Evolutionary conservation across 2,329 filamentous ascomycete genomes (phyloP).

Genomic region (Trichophyton simii): DNA sequence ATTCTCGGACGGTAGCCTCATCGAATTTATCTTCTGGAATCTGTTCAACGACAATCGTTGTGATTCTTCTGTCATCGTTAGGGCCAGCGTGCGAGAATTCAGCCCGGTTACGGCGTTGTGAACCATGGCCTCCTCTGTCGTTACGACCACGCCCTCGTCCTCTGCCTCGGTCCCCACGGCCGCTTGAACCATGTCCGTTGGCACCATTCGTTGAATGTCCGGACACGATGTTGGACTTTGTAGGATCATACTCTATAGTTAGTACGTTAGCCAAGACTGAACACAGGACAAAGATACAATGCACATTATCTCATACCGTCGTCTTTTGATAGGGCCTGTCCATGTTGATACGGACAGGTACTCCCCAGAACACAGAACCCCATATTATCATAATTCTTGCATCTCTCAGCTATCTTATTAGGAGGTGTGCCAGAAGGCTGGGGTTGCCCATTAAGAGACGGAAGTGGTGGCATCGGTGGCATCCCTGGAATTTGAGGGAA

Average conservation of each 20-base stretch:
- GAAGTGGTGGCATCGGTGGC: slow-evolving; percentile 22
- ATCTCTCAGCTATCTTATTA: slow-evolving; percentile 32
- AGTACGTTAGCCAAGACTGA: not conserved
- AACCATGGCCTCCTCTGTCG: slow-evolving; percentile 30
- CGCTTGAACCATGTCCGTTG: slow-evolving; percentile 14
- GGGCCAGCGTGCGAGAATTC: slow-evolving; percentile 43
- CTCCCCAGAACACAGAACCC: slow-evolving; percentile 46
- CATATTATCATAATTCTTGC: slow-evolving; percentile 46
- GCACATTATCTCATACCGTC: slow-evolving; percentile 21
- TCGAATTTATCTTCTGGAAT: slow-evolving; percentile 47
- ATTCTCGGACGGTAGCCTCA: slow-evolving; percentile 41
- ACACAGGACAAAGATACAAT: not conserved
- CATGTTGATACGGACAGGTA: slow-evolving; percentile 47
- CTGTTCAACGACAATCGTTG: slow-evolving; percentile 47
- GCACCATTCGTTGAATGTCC: slow-evolving; percentile 16
- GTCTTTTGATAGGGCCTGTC: slow-evolving; percentile 29
- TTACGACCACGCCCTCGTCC: slow-evolving; percentile 30
- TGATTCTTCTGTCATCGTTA: slow-evolving; percentile 41
- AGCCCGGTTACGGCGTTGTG: slow-evolving; percentile 34
- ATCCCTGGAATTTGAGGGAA: slow-evolving; percentile 39
- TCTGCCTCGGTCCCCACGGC: slow-evolving; percentile 14
- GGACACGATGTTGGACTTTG: slow-evolving; percentile 34
- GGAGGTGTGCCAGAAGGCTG: slow-evolving; percentile 19
- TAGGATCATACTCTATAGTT: slow-evolving; percentile 42
- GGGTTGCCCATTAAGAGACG: slow-evolving; percentile 9